Evolutionary conservation across 345 rosid species (phyloP).

Genomic region (Moricandia arvensis): DNA sequence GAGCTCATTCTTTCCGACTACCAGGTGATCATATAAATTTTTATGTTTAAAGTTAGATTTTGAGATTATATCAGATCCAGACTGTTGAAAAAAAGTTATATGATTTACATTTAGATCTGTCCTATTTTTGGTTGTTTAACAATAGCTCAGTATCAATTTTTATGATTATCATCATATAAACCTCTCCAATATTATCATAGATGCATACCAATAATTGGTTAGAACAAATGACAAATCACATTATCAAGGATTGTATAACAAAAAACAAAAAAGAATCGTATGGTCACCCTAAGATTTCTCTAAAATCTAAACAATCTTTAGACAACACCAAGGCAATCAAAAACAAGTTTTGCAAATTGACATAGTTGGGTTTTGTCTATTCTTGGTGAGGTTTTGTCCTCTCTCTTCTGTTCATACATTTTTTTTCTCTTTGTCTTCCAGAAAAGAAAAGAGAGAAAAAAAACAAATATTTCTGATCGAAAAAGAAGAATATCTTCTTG

Average conservation of each 20-base stretch:
- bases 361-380: conserved; percentile 36
- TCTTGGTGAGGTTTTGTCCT: conserved; percentile 37
- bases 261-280: conserved; percentile 19
- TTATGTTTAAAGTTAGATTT: too few species aligned
- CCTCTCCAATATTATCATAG: background rate
- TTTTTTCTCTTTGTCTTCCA: conserved; percentile 4
- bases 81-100: too few species aligned
- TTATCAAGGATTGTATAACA: conserved; percentile 23
- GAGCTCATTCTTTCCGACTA: too few species aligned
- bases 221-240: conserved; percentile 26
- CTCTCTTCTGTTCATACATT: conserved; percentile 17
- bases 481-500: background rate
- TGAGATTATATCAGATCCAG: too few species aligned
- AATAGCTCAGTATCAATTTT: background rate
- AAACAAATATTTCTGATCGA: background rate
- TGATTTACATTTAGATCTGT: too few species aligned
- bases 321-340: conserved; percentile 21
- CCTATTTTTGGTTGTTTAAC: background rate
- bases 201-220: background rate
- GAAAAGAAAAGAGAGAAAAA: background rate
- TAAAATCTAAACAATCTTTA: conserved; percentile 14
- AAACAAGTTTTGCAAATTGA: conserved; percentile 21
- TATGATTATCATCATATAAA: too few species aligned
- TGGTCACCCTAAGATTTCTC: conserved; percentile 38
- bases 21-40: too few species aligned